Evolutionary conservation across 306 rosid genomes (phyloP), one percentile per base, ranked within the genome.

Genomic region (Herpetospermum pedunculosum): DNA sequence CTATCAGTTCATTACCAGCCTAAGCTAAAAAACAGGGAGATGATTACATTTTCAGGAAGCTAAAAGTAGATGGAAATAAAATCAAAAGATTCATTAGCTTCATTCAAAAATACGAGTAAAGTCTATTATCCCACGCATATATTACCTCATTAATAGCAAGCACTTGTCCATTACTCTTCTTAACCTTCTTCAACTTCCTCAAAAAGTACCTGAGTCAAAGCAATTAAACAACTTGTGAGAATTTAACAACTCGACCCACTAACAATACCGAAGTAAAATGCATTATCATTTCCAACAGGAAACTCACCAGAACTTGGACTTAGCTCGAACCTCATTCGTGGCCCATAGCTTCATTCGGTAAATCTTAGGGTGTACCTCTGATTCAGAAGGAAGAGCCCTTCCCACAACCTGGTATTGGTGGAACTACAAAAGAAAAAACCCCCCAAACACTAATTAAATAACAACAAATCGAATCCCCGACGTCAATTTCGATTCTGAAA

Each of bases 281-380:
- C 74, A 16, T 15, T 28, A 44, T 25, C 67, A 54, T 53, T 73
- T 23, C 11, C 34, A 11, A 38, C 14, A n/a, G 1, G 13, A 68
- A 2, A 53, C 69, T 70, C 78, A 92, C 98, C 98, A 92, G 77
- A 92, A 92, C 83, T 92, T 92, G 35, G 98, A 92, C 82, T 92
- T 92, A 65, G 96, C 98, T 64, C 98, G 96, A 78, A 92, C 98
- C 76, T 90, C 98, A 40, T 92, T 92, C 68, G 98, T 92, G 25
- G 96, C 96, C 98, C 98, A 92, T 11, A 92, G 88, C 84, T 92
- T 92, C 98, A 92, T 92, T 19, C 98, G 87, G 80, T 87, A 92
- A 40, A 92, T 92, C 87, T 89, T 92, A 0, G 97, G 97, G 53
- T 87, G 92, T 60, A 85, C 79, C 77, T 89, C 97, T 0, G 90